Percentiles rank a stretch among this genome's conserved stretches.
These are phyloP conservation scores for Martensiomyces pterosporus DNA, from an alignment of 192 early-diverging fungal species.

Conservation along the genomic window DNA sequence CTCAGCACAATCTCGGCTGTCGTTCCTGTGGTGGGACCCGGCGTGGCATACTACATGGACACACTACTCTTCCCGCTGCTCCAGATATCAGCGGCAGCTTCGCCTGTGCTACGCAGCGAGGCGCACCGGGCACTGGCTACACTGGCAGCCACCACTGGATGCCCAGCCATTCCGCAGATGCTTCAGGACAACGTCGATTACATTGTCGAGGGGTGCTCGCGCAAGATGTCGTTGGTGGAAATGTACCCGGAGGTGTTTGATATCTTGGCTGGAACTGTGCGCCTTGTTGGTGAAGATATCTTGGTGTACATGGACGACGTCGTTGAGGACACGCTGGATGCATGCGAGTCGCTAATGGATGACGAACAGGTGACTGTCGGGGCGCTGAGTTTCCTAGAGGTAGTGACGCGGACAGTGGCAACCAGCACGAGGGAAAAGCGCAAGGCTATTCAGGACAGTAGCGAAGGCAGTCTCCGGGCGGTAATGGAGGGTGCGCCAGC, in stretches of 20 bases:
- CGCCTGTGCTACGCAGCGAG: constrained; percentile 19
- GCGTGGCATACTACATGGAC: constrained; percentile 32
- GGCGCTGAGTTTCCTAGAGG: constrained; percentile 31
- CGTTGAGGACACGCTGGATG: constrained; percentile 42
- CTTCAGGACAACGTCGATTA: constrained; percentile 36
- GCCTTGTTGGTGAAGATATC: constrained; percentile 22
- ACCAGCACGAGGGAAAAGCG: too few relatives aligned
- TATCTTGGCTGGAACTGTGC: constrained; percentile 22
- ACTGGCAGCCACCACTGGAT: constrained; percentile 12
- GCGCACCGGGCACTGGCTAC: constrained; percentile 12
- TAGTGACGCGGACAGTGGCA: constrained; percentile 22
- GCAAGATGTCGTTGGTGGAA: constrained; percentile 27
- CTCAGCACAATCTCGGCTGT: constrained; percentile 18
- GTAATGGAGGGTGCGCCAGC: constrained; percentile 1
- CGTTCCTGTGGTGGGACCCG: constrained; percentile 15
- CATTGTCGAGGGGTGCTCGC: constrained; percentile 41
- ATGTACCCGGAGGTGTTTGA: constrained; percentile 25
- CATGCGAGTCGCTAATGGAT: constrained; percentile 22
- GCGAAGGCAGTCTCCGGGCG: background rate
- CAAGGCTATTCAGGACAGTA: too few relatives aligned
- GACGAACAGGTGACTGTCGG: background rate
- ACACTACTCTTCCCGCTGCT: constrained; percentile 37
- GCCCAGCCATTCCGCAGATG: constrained; percentile 13
- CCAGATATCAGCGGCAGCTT: constrained; percentile 8
- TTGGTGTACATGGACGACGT: constrained; percentile 43